Percentiles rank a stretch among this genome's conserved stretches.
These are phyloP conservation scores for Xerocomus potaroensis DNA, from an alignment of 768 basidiomycete genomes.

Conservation along the genomic window DNA sequence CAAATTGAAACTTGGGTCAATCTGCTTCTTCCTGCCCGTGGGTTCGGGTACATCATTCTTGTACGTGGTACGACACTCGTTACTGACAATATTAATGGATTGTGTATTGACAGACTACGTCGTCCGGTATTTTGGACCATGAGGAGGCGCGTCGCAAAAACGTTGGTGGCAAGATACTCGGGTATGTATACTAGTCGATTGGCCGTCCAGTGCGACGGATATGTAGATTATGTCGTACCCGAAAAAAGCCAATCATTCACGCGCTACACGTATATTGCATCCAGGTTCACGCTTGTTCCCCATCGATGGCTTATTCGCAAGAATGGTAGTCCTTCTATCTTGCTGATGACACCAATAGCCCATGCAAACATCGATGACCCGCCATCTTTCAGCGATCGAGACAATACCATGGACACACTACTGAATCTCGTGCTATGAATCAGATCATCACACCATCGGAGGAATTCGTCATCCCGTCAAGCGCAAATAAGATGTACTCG, in stretches of 20 bases:
- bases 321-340: not conserved
- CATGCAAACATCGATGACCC: no score
- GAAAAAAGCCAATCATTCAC: conserved; percentile 9
- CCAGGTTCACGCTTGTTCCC: not conserved
- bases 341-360: not conserved
- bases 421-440: no score
- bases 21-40: conserved; percentile 91
- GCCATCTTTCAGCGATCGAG: no score
- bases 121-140: conserved; percentile 97
- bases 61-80: conserved; percentile 39
- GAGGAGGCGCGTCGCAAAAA: conserved; percentile 99
- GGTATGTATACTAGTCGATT: conserved; percentile 76
- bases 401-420: no score
- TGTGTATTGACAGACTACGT: conserved; percentile 69
- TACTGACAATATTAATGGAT: not conserved
- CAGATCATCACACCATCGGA: no score
- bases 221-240: conserved; percentile 23
- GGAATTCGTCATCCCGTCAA: no score
- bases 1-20: conserved; percentile 98
- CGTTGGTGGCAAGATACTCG: conserved; percentile 92
- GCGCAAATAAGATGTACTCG: no score
- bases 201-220: conserved; percentile 3
- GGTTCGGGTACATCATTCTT: conserved; percentile 94
- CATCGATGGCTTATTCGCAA: no score
- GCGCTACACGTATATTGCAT: not conserved